phyloP scores from a whole-genome alignment of 306 rosid genomes.

The Trichosanthes cucumerina region DNA sequence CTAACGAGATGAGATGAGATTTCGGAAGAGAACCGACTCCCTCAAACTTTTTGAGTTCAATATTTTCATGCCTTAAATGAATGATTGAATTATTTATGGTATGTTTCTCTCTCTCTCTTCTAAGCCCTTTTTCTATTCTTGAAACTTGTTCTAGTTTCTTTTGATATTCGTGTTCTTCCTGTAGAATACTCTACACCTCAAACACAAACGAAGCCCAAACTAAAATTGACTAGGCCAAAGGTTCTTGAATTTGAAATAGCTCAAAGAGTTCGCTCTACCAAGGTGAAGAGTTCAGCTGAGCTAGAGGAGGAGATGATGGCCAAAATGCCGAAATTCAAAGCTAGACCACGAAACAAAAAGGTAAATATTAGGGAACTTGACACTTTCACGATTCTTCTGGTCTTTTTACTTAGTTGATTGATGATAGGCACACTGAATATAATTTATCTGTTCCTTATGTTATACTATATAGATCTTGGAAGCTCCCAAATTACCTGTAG shows the following conservation, averaged over 20 bases:
- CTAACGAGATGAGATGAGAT: too few relatives aligned
- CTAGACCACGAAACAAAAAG: conserved; percentile 80
- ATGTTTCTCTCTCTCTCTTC: too few relatives aligned
- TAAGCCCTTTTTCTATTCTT: too few relatives aligned
- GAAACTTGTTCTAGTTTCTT: too few relatives aligned
- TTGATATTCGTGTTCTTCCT: too few relatives aligned
- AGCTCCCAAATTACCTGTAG: conserved; percentile 53
- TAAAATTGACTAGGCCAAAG: conserved; percentile 89
- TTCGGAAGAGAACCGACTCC: too few relatives aligned
- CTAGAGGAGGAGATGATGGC: conserved; percentile 99
- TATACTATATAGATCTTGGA: conserved; percentile 46
- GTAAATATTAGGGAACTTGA: conserved; percentile 17
- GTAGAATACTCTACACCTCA: too few relatives aligned
- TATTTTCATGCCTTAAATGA: too few relatives aligned
- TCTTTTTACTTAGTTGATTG: not conserved
- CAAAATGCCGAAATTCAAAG: conserved; percentile 90
- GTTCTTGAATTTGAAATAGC: conserved; percentile 89
- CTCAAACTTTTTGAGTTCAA: too few relatives aligned
- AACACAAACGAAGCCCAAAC: conserved; percentile 60
- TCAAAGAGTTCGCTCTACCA: conserved; percentile 70
- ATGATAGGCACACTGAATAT: not conserved
- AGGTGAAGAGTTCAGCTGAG: conserved; percentile 73
- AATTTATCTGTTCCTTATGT: not conserved
- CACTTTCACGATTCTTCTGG: not conserved
- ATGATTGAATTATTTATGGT: too few relatives aligned